A percentile compares a stretch with the other conserved stretches of the same genome.
Evolutionary conservation across 805 yeast genomes (phyloP).

Genomic region (Candida qinlingensis): DNA sequence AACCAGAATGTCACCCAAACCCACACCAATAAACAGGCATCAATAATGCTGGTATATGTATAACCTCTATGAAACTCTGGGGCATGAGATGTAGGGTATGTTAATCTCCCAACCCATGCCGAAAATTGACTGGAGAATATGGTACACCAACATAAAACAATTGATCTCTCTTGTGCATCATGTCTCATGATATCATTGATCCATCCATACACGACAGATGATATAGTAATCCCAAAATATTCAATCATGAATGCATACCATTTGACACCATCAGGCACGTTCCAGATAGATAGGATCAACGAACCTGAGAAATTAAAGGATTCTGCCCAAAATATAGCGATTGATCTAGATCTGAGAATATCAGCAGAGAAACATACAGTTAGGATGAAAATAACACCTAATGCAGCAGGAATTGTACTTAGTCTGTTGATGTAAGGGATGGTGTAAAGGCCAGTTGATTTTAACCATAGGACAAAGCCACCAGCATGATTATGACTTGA

Average conservation of each 20-base stretch:
- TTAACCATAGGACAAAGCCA: slow-evolving; percentile 39
- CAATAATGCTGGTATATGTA: slow-evolving; percentile 25
- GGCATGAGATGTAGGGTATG: slow-evolving; percentile 39
- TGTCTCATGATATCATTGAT: slow-evolving; percentile 52
- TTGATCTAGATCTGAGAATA: slow-evolving; percentile 35
- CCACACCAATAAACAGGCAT: slow-evolving; percentile 22
- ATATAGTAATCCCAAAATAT: slow-evolving; percentile 1
- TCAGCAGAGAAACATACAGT: slow-evolving; percentile 22
- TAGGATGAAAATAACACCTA: slow-evolving; percentile 5
- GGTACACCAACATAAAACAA: slow-evolving; percentile 35
- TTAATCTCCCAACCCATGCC: slow-evolving; percentile 38
- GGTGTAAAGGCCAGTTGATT: slow-evolving; percentile 33
- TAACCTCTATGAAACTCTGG: slow-evolving; percentile 53
- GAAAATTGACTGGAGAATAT: slow-evolving; percentile 50
- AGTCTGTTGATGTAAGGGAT: slow-evolving; percentile 34
- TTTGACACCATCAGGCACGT: slow-evolving; percentile 43
- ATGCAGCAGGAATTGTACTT: slow-evolving; percentile 27
- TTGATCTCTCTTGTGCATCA: slow-evolving; percentile 47
- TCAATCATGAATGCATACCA: slow-evolving; percentile 46
- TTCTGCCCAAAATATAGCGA: slow-evolving; percentile 37
- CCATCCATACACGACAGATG: slow-evolving; percentile 39
- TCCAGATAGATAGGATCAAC: slow-evolving; percentile 44
- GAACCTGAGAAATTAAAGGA: slow-evolving; percentile 42
- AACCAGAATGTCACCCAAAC: slow-evolving; percentile 27
- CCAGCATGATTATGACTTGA: slow-evolving; percentile 44